Conservation (phyloP, 106 monocot species). For the Phalaenopsis aphrodite region DNA sequence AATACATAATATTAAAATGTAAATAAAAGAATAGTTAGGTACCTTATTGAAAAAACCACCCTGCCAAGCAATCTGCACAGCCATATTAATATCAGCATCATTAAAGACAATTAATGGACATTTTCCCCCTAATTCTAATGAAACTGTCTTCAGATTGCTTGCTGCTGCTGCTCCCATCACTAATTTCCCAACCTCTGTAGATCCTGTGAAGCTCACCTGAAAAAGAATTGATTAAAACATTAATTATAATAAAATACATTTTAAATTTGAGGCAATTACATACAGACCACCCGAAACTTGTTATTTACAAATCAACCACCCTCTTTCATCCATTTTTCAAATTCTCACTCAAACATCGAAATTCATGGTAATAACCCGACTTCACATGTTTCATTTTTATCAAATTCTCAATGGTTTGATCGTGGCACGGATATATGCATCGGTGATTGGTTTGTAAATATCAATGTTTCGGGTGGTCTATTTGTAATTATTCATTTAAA, state of each 20-base stretch:
- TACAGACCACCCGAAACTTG: no score
- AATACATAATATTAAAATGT: no score
- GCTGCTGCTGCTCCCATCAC: conserved; percentile 46
- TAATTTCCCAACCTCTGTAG: conserved; percentile 37
- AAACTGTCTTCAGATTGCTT: conserved; percentile 49
- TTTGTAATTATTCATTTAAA: background rate
- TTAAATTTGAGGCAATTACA: background rate
- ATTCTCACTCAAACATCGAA: no score
- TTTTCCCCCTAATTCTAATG: conserved; percentile 50
- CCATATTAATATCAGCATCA: conserved; percentile 45
- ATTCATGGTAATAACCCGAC: no score
- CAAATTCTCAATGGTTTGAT: no score
- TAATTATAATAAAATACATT: background rate
- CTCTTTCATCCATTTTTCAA: no score
- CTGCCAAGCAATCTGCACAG: conserved; percentile 16
- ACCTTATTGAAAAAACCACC: conserved; percentile 43
- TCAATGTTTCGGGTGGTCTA: no score
- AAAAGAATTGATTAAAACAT: background rate
- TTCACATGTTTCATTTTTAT: no score
- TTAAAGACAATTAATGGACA: conserved; percentile 42
- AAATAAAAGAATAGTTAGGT: background rate
- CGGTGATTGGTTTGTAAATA: no score
- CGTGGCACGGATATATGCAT: no score
- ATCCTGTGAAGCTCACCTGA: conserved; percentile 47
- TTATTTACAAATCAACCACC: no score